These are phyloP conservation scores for Bassia scoparia DNA, from an alignment of 148 eudicot genomes.

Conservation along the genomic window DNA sequence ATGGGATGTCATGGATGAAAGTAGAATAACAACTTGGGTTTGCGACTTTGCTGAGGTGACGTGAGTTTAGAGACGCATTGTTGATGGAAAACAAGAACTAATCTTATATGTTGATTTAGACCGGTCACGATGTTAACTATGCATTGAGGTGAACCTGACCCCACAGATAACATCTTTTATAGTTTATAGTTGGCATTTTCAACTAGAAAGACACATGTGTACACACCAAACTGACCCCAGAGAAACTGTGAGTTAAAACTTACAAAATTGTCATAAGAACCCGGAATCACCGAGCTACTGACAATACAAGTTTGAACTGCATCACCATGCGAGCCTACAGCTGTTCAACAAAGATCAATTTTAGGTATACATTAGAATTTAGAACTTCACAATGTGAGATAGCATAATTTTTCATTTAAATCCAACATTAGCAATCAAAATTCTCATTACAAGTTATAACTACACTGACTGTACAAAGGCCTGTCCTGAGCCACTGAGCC, in stretches of 20 bases:
- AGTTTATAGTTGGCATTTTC: not conserved
- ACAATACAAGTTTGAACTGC: not conserved
- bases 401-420: too few species aligned
- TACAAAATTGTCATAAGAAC: not conserved
- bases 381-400: too few species aligned
- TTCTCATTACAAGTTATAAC: too few species aligned
- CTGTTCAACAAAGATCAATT: not conserved
- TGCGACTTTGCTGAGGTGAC: not conserved
- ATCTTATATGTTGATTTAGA: not conserved
- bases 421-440: too few species aligned
- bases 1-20: not conserved
- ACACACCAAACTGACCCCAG: not conserved
- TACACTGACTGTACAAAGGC: too few species aligned
- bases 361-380: too few species aligned
- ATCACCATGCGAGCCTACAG: constrained; percentile 2
- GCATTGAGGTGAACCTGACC: constrained; percentile 7
- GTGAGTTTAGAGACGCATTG: not conserved
- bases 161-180: not conserved
- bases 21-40: not conserved
- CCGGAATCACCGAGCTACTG: not conserved
- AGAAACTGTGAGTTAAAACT: not conserved
- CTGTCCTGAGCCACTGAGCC: too few species aligned
- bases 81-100: constrained; percentile 13
- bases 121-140: constrained; percentile 7
- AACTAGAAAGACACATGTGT: not conserved